These are phyloP conservation scores for Fusarium tricinctum DNA, from an alignment of 2,329 filamentous ascomycete species.

Conservation along the genomic window DNA sequence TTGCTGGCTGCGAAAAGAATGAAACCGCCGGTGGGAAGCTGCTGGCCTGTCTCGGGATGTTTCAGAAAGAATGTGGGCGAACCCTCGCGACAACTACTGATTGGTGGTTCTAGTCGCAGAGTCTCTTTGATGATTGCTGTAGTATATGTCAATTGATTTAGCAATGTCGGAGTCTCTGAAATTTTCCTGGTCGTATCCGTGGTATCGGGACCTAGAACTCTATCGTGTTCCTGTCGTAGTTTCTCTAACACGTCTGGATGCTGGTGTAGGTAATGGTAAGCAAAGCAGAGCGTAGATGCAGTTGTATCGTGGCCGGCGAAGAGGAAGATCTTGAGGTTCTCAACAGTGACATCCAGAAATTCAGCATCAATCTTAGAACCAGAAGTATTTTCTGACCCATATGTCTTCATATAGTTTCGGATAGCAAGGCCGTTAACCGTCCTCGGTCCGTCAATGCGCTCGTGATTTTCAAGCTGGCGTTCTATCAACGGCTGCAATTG, in stretches of 20 bases:
- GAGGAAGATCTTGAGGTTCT: conserved; percentile 15
- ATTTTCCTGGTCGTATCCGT: neutral
- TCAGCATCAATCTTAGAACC: neutral
- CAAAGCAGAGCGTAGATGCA: conserved; percentile 2
- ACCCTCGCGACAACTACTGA: conserved; percentile 1
- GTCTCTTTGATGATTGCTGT: conserved; percentile 14
- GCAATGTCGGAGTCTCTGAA: neutral
- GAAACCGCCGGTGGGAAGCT: conserved; percentile 6
- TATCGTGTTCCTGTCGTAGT: conserved; percentile 2
- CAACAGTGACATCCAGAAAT: conserved; percentile 1
- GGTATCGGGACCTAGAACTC: neutral
- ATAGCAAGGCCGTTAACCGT: conserved; percentile 15
- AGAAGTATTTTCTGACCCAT: rapidly evolving
- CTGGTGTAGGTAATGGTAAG: conserved; percentile 2
- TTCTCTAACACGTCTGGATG: neutral
- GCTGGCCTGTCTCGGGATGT: neutral
- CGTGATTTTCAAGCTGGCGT: neutral
- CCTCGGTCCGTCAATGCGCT: neutral
- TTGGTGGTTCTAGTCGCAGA: conserved; percentile 5
- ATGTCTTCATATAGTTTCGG: neutral
- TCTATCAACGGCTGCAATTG: conserved; percentile 6
- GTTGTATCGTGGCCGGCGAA: conserved; percentile 24
- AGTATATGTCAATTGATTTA: conserved; percentile 16
- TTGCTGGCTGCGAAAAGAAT: conserved; percentile 18
- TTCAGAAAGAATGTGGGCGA: conserved; percentile 7